These are phyloP conservation scores for Sclerotinia sclerotiorum DNA, from an alignment of 2,329 filamentous ascomycete species.

Conservation along the genomic window DNA sequence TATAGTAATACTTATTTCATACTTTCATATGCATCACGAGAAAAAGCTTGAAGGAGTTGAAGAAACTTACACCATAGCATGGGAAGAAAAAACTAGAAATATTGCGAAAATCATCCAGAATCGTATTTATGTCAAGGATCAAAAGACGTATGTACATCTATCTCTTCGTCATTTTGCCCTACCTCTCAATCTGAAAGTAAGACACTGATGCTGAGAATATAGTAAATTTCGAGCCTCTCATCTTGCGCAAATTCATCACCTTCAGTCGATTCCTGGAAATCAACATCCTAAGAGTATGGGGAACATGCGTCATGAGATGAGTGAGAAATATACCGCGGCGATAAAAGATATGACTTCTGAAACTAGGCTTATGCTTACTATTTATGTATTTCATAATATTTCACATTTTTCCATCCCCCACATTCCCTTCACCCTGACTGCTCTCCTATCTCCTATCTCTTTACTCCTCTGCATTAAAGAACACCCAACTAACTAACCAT, in stretches of 20 bases:
- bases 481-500: not conserved
- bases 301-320: not conserved
- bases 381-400: not conserved
- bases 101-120: not conserved
- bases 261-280: not conserved
- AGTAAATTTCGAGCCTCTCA: conserved; percentile 3
- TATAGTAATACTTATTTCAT: not conserved
- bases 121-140: not conserved
- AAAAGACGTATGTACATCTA: not conserved
- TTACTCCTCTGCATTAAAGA: not conserved
- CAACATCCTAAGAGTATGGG: not conserved
- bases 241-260: not conserved
- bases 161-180: not conserved
- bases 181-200: not conserved
- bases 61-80: not conserved
- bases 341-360: conserved; percentile 12
- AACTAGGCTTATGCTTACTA: conserved; percentile 3
- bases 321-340: not conserved
- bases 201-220: not conserved
- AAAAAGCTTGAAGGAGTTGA: not conserved
- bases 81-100: not conserved
- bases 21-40: not conserved
- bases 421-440: not conserved
- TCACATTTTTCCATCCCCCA: not conserved
- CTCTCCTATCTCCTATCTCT: not conserved